Base-by-base conservation (phyloP, 805 yeast genomes). In the Yamadazyma laniorum region DNA sequence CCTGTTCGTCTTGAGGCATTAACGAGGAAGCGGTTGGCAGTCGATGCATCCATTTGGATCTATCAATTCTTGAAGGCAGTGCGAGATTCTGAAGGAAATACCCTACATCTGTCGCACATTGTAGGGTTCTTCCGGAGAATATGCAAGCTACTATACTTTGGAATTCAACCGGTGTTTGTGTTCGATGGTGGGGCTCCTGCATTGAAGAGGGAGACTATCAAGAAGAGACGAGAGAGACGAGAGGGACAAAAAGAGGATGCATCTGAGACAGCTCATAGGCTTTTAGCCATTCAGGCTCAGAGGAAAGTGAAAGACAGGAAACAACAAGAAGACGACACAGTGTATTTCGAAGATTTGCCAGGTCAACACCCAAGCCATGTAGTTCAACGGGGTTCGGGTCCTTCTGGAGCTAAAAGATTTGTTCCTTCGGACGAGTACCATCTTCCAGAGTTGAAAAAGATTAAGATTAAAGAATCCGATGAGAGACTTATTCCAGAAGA, bases 1-100 rank as follows among this genome's bases (percentile, higher is more conserved):
- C 96, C 99, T 0, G 95, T 93, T 2, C 73, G 91, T 37, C 71
- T 93, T 19, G 98, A 91, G 57, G 81, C 95, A 0, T 70, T 93
- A 25, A 75, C 85, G 16, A 80, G 89, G 41, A 84, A 82, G 55
- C 70, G 75, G 37, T 67, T 93, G 51, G 99, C 99, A 0, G 91
- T 93, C 6, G 99, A 93, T 69, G 99, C 99, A 1, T 91, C 98
- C 2, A 93, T 93, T 47, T 93, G 99, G 99, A 85, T 93, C 38
- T 93, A 93, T 56, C 99, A 93, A 59, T 93, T 93, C 55, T 67
- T 93, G 47, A 93, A 91, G 58, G 98, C 98, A 1, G 95, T 93
- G 16, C 74, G 98, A 49, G 95, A 89, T 56, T 64, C 77, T 27
- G 83, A 84, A 21, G 99, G 98, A 6, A 77, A 83, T 42, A 76